Evolutionary conservation across 2,329 filamentous ascomycete genomes (phyloP), one percentile per base, ranked within the genome.

Genomic region (Penicillium janthinellum): DNA sequence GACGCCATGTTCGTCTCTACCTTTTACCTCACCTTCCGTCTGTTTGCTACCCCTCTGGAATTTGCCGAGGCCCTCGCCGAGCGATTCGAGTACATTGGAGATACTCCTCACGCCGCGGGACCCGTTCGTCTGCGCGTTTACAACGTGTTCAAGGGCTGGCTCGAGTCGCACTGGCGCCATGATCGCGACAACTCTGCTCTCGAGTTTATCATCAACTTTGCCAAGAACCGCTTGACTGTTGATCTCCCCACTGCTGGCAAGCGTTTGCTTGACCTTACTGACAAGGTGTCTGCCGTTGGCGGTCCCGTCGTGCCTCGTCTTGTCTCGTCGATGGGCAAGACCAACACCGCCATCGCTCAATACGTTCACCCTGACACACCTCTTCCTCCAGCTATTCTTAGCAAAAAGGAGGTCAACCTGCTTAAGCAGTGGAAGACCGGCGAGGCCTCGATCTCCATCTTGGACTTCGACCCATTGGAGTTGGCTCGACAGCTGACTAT

Each of bases 91-190:
- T 96, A 97, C 68, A 90, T 96, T 39, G 90, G 87, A 12, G 90
- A 95, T 60, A 90, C 88, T 50, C 86, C 88, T 22, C 84, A 88
- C 59, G 85, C 93, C 63, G 88, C 92, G 22, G 85, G 83, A 2
- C 91, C 94, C 0, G 94, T 98, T 22, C 88, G 93, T 53, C 81
- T 99, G 50, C 87, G 95, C 54, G 92, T 98, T 1, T 98, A 96
- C 81, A 98, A 99, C 73, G 89, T 92, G 58, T 92, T 99, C 83
- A 99, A 99, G 77, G 90, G 91, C 44, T 99, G 95, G 95, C 81
- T 99, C 20, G 95, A 98, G 78, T 95, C 90, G 6, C 92, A 99
- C 76, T 99, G 95, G 94, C 87, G 90, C 50, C 87, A 91, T 64
- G 87, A 92, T 60, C 87, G 88, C 11, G 95, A 99, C 73, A 85